Evolutionary conservation across 371 early-diverging fungal genomes (phyloP), one percentile per base, ranked within the genome.

Genomic region (Rhizopus delemar): DNA sequence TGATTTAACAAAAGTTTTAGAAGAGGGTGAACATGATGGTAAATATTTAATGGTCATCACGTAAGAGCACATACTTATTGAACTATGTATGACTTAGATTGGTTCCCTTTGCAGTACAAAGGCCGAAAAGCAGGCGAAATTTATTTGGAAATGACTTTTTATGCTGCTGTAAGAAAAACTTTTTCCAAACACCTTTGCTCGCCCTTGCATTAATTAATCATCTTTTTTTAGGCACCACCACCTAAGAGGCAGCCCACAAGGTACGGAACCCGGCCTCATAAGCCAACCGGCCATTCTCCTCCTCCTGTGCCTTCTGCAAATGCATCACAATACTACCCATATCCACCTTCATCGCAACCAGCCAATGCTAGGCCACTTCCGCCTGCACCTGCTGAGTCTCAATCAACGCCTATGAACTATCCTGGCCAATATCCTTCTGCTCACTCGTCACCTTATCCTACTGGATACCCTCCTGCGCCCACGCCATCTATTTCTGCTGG

Each of bases 21-120:
- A 70, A 16, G 75, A 82, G 33, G 90, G 89, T 28, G 89, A 89
- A 59, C 73, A 78, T 7, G 89, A 90, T 62, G 81, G 89, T 86
- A 76, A 13, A 12, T 39, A 43, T 43, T 43, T 8, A 43, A 43
- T 13, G 13, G 15, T 0, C 8, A 15, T 5, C 8, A n/a, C n/a
- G 11, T 43, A 43, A 13, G 2, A 11, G 2, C n/a, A 5, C 5
- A 43, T 43, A n/a, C 43, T 43, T 43, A 22, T 51, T 22, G 22
- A 22, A 22, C 22, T 22, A 22, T 22, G 22, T 22, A 22, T 22
- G 22, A 22, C 22, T 57, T 69, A 85, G 85, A 80, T 34, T 85
- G 83, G 85, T 79, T 74, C 53, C 73, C 74, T 54, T 74, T 85
- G 32, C 69, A 60, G 11, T 82, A 79, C 63, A 80, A 73, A 57